phyloP scores from a whole-genome alignment of 192 early-diverging fungal species.

The Backusella liffmaniae region DNA sequence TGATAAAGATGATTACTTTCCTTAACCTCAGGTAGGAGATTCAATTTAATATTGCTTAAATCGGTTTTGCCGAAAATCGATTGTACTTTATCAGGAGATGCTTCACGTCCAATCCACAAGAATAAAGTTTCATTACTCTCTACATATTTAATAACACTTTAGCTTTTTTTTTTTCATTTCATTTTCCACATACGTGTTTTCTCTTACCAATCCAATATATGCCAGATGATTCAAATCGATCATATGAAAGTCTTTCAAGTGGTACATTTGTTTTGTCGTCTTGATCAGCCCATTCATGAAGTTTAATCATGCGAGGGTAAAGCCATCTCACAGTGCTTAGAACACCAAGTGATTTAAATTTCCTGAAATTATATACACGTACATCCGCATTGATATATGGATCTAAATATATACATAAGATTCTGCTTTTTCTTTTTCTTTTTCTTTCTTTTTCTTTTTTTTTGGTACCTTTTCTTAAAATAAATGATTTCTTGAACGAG shows the following conservation, averaged over 20 bases:
- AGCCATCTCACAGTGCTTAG: slow-evolving; percentile 74
- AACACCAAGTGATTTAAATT: slow-evolving; percentile 75
- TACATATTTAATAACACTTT: slow-evolving; percentile 8
- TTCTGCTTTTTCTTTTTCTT: background rate
- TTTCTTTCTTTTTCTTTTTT: background rate
- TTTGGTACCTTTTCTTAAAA: slow-evolving; percentile 66
- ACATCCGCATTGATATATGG: slow-evolving; percentile 72
- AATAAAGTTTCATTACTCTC: slow-evolving; percentile 79
- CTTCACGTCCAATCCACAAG: slow-evolving; percentile 86
- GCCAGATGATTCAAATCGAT: slow-evolving; percentile 69
- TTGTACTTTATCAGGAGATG: slow-evolving; percentile 59
- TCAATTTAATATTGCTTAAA: slow-evolving; percentile 70
- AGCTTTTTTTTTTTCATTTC: background rate
- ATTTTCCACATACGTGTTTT: too few species aligned
- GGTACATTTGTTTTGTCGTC: slow-evolving; percentile 28
- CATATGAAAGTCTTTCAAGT: slow-evolving; percentile 56
- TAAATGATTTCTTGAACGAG: slow-evolving; percentile 76
- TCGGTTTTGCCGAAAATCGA: slow-evolving; percentile 79
- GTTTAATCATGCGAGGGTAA: slow-evolving; percentile 78
- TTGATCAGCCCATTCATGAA: slow-evolving; percentile 62
- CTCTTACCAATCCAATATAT: slow-evolving; percentile 74
- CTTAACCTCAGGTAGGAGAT: slow-evolving; percentile 24
- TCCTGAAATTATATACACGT: slow-evolving; percentile 76
- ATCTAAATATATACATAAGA: slow-evolving; percentile 9
- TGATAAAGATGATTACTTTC: background rate